These are phyloP conservation scores for Lasiodiplodia sp. DNA, from an alignment of 2,329 filamentous ascomycete species.

Conservation along the genomic window DNA sequence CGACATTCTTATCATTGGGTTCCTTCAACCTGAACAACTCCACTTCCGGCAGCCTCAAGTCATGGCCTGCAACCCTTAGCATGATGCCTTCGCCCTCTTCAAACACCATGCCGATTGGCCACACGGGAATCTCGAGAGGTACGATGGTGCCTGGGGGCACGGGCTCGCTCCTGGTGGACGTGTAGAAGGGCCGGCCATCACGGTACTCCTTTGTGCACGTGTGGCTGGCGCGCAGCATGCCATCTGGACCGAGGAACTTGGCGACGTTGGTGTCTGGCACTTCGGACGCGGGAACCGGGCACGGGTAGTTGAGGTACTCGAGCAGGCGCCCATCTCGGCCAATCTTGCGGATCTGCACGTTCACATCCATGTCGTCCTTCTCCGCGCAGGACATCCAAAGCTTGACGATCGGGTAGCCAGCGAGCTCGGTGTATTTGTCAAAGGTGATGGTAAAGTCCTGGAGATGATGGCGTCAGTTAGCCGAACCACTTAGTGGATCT, in stretches of 20 bases:
- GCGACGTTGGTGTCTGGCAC: conserved; percentile 32
- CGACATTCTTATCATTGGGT: conserved; percentile 6
- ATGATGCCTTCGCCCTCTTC: conserved; percentile 48
- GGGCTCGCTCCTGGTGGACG: conserved; percentile 51
- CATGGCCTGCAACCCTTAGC: conserved; percentile 20
- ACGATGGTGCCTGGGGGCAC: conserved; percentile 52
- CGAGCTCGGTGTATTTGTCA: conserved; percentile 10
- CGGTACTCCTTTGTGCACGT: conserved; percentile 14
- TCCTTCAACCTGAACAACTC: conserved; percentile 4
- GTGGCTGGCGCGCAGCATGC: conserved; percentile 34
- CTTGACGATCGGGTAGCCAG: conserved; percentile 30
- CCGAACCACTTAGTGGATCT: neutral
- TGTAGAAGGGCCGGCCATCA: conserved; percentile 9
- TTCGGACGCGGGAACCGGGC: conserved; percentile 20
- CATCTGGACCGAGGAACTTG: conserved; percentile 32
- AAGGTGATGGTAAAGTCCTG: conserved; percentile 52
- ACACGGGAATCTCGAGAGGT: conserved; percentile 58
- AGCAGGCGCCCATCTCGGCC: conserved; percentile 2
- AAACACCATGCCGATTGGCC: conserved; percentile 57
- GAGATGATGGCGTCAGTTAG: neutral
- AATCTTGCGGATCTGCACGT: conserved; percentile 35
- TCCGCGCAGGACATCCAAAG: conserved; percentile 17
- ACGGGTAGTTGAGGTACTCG: conserved; percentile 24
- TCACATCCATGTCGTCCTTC: conserved; percentile 29
- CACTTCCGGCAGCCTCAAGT: conserved; percentile 8